phyloP scores from a whole-genome alignment of 108 stramenopile genomes.

The Cyclotella atomus region DNA sequence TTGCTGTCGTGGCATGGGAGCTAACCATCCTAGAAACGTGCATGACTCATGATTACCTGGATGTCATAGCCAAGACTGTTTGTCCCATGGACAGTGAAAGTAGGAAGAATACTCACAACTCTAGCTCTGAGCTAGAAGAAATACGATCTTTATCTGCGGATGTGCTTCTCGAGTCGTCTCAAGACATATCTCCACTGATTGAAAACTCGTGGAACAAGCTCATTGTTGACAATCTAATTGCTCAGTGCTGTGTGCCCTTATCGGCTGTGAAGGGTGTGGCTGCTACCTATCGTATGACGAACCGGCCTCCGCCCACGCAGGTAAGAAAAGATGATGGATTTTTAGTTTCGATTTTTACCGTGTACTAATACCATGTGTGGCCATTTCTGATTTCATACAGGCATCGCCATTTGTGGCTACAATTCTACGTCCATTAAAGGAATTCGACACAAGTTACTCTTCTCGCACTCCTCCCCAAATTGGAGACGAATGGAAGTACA shows the following conservation, averaged over 20 bases:
- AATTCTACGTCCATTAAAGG: conserved; percentile 79
- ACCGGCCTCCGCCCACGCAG: conserved; percentile 81
- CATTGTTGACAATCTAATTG: conserved; percentile 74
- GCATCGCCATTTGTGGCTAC: conserved; percentile 83
- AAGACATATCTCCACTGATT: conserved; percentile 70
- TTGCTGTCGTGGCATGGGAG: conserved; percentile 88
- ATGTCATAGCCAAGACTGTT: conserved; percentile 53
- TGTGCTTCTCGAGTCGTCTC: conserved; percentile 68
- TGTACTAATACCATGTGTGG: neutral
- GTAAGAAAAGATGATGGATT: neutral
- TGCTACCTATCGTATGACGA: conserved; percentile 91
- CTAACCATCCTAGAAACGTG: conserved; percentile 74
- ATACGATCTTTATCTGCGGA: conserved; percentile 58
- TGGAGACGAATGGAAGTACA: conserved; percentile 71
- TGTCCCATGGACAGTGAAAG: conserved; percentile 41
- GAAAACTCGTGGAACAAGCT: conserved; percentile 74
- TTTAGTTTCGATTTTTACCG: no score
- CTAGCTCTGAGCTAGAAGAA: conserved; percentile 49
- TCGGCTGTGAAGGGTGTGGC: conserved; percentile 92
- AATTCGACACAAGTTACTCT: conserved; percentile 66
- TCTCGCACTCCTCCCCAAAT: conserved; percentile 77
- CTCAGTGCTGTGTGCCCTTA: conserved; percentile 75
- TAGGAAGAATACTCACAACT: conserved; percentile 34
- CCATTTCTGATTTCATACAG: conserved; percentile 4
- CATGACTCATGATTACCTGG: conserved; percentile 70